phyloP scores from a whole-genome alignment of 2,329 filamentous ascomycete genomes.

The Talaromyces sp. region DNA sequence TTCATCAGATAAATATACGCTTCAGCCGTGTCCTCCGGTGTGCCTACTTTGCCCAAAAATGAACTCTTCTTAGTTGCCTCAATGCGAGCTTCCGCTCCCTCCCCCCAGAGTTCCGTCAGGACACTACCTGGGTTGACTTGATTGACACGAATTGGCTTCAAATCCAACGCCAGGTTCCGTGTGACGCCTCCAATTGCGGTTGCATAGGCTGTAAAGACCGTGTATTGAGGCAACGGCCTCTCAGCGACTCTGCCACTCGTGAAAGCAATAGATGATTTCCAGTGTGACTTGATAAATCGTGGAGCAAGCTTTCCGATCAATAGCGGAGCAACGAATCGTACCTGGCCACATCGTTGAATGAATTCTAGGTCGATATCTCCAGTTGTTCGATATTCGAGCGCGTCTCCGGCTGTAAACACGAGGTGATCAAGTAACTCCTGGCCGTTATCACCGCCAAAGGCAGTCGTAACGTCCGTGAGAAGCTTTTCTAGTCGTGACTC shows the following conservation, averaged over 20 bases:
- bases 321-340: slow-evolving; percentile 38
- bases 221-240: slow-evolving; percentile 33
- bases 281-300: slow-evolving; percentile 40
- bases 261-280: slow-evolving; percentile 49
- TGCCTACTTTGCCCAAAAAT: slow-evolving; percentile 31
- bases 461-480: slow-evolving; percentile 35
- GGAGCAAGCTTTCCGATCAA: slow-evolving; percentile 49
- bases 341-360: slow-evolving; percentile 21
- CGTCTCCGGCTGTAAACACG: slow-evolving; percentile 53
- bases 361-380: slow-evolving; percentile 19
- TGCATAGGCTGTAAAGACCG: slow-evolving; percentile 24
- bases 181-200: slow-evolving; percentile 44
- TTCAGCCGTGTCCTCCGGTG: slow-evolving; percentile 43
- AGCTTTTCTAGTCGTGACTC: slow-evolving; percentile 42
- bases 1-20: slow-evolving; percentile 45
- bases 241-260: slow-evolving; percentile 50
- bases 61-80: slow-evolving; percentile 17
- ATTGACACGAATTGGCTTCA: slow-evolving; percentile 61
- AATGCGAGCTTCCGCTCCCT: slow-evolving; percentile 20
- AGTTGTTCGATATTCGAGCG: slow-evolving; percentile 32
- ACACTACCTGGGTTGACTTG: slow-evolving; percentile 53
- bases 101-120: slow-evolving; percentile 43
- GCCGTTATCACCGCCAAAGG: background rate
- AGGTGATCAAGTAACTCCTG: slow-evolving; percentile 48
- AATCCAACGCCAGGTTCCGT: slow-evolving; percentile 55